Evolutionary conservation across 768 basidiomycete species (phyloP).

Genomic region (Podaxis pistillaris): DNA sequence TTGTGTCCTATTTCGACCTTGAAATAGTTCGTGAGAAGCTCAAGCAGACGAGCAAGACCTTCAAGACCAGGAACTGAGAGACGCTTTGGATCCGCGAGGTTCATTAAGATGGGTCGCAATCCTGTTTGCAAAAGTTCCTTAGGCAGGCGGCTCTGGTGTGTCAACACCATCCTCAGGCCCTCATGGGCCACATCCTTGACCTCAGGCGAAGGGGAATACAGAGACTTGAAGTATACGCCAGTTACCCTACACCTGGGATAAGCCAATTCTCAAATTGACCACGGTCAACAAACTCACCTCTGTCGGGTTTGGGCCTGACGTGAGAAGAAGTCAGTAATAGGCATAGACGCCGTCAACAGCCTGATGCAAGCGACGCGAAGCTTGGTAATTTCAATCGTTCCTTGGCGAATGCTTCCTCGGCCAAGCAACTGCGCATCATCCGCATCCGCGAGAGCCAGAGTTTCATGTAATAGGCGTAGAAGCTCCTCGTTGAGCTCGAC

Average conservation of each 20-base stretch:
- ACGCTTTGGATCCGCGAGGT: conserved; percentile 93
- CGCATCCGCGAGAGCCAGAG: conserved; percentile 92
- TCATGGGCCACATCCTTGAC: conserved; percentile 96
- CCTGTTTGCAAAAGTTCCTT: conserved; percentile 95
- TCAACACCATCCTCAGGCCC: conserved; percentile 84
- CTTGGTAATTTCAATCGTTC: conserved; percentile 77
- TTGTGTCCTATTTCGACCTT: conserved; percentile 99
- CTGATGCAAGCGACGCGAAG: conserved; percentile 93
- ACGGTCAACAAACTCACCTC: conserved; percentile 47
- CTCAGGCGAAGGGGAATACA: conserved; percentile 88
- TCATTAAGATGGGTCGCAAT: conserved; percentile 94
- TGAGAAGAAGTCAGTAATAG: conserved; percentile 89
- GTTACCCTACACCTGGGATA: conserved; percentile 63
- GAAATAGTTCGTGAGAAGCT: conserved; percentile 97
- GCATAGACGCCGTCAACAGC: conserved; percentile 91
- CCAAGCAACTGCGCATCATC: conserved; percentile 84
- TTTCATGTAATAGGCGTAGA: conserved; percentile 87
- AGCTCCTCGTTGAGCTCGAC: conserved; percentile 93
- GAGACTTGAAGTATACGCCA: conserved; percentile 95
- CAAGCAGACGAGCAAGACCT: conserved; percentile 89
- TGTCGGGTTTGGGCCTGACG: conserved; percentile 83
- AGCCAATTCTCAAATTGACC: neutral
- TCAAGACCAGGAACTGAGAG: conserved; percentile 90
- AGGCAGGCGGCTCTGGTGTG: conserved; percentile 87
- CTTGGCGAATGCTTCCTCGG: conserved; percentile 74